These are phyloP conservation scores for Aspergillus coremiiformis DNA, from an alignment of 495 filamentous ascomycete species.

Conservation along the genomic window DNA sequence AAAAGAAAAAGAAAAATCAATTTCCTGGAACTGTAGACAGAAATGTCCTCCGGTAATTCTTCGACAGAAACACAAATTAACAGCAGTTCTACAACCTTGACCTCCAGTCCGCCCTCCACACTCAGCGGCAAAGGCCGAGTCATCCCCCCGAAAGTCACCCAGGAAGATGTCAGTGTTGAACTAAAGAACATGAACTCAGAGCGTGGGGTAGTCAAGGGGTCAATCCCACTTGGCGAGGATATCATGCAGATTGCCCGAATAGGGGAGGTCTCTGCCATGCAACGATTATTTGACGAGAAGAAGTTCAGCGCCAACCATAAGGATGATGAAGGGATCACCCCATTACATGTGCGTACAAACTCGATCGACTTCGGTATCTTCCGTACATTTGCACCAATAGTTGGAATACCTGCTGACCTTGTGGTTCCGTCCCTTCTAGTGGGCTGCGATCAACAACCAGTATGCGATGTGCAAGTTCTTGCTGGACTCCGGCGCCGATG, in stretches of 20 bases:
- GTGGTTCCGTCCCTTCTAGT: constrained; percentile 46
- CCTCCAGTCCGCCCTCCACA: constrained; percentile 23
- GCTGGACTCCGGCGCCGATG: constrained; percentile 78
- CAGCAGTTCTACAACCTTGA: constrained; percentile 19
- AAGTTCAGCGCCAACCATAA: constrained; percentile 72
- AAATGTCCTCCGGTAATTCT: constrained; percentile 26
- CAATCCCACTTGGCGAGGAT: constrained; percentile 64
- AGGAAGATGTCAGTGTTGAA: constrained; percentile 53
- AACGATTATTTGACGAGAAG: constrained; percentile 76
- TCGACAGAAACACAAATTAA: constrained; percentile 22
- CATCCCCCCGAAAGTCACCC: constrained; percentile 50
- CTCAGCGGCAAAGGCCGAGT: constrained; percentile 50
- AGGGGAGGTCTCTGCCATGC: constrained; percentile 79
- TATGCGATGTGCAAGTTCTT: constrained; percentile 94
- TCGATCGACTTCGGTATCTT: neutral
- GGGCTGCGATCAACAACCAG: constrained; percentile 99
- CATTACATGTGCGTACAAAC: constrained; percentile 71
- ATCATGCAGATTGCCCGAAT: constrained; percentile 91
- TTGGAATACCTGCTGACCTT: neutral
- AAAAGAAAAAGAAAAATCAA: too few species aligned
- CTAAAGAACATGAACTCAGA: constrained; percentile 54
- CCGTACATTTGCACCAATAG: neutral
- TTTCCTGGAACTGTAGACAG: neutral
- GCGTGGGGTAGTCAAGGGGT: constrained; percentile 28
- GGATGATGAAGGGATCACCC: constrained; percentile 89